A percentile compares a stretch with the other conserved stretches of the same genome.
These are phyloP conservation scores for Phytophthora pistaciae DNA, from an alignment of 352 stramenopile genomes.

Conservation along the genomic window DNA sequence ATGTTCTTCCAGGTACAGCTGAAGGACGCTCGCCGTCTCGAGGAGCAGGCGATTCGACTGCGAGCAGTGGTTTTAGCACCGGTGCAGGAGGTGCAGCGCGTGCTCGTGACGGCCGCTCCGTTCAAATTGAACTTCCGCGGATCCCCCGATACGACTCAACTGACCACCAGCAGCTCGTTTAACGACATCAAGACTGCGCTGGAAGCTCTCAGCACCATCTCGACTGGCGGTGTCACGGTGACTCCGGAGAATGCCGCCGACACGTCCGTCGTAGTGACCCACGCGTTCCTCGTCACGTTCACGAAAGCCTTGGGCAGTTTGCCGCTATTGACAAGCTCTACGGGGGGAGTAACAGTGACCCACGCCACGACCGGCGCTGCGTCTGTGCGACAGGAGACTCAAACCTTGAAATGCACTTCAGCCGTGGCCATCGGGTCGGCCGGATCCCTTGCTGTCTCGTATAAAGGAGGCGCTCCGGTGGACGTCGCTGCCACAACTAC, in stretches of 20 bases:
- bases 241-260: constrained; percentile 51
- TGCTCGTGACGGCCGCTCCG: constrained; percentile 44
- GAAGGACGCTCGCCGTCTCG: constrained; percentile 85
- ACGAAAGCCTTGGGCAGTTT: constrained; percentile 59
- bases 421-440: constrained; percentile 35
- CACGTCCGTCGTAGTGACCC: constrained; percentile 31
- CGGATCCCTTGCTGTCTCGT: constrained; percentile 70
- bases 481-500: constrained; percentile 54
- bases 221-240: constrained; percentile 77
- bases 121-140: constrained; percentile 74
- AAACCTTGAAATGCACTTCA: constrained; percentile 79
- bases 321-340: constrained; percentile 39
- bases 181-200: constrained; percentile 63
- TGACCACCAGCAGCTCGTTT: constrained; percentile 54
- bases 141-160: constrained; percentile 39
- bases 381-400: constrained; percentile 73
- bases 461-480: constrained; percentile 39
- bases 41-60: constrained; percentile 72
- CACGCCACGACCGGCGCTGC: constrained; percentile 48
- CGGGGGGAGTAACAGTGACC: constrained; percentile 43
- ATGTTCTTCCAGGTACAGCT: constrained; percentile 92
- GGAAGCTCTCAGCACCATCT: constrained; percentile 86
- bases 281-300: constrained; percentile 80
- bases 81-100: constrained; percentile 65
- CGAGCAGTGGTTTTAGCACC: constrained; percentile 59